phyloP scores from a whole-genome alignment of 2,329 filamentous ascomycete genomes.

The Ascochyta fabae region DNA sequence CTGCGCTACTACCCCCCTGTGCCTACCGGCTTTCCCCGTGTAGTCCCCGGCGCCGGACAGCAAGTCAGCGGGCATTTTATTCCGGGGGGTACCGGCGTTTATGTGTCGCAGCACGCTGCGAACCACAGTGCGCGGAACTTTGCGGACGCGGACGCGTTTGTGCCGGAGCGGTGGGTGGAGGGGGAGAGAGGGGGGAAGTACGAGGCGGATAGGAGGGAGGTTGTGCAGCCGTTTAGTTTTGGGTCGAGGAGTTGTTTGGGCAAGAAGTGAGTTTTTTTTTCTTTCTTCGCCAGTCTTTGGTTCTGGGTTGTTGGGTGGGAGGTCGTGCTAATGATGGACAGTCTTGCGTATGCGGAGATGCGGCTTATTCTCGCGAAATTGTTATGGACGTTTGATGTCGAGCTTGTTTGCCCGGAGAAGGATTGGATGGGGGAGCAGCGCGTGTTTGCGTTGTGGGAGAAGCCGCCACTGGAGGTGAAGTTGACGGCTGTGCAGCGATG shows the following conservation, averaged over 20 bases:
- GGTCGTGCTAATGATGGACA: constrained; percentile 1
- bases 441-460: constrained; percentile 44
- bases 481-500: constrained; percentile 30
- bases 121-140: constrained; percentile 41
- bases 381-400: constrained; percentile 34
- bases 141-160: constrained; percentile 31
- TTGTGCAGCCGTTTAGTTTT: constrained; percentile 37
- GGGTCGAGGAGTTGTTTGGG: constrained; percentile 39
- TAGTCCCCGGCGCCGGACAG: constrained; percentile 33
- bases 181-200: constrained; percentile 32
- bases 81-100: constrained; percentile 34
- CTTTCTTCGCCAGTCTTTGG: constrained; percentile 17
- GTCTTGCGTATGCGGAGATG: constrained; percentile 37
- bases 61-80: constrained; percentile 36
- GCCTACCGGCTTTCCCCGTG: constrained; percentile 38
- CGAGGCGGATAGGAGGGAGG: constrained; percentile 39
- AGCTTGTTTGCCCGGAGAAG: constrained; percentile 24
- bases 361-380: constrained; percentile 37
- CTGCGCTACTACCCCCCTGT: constrained; percentile 39
- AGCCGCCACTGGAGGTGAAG: constrained; percentile 35
- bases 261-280: constrained; percentile 40
- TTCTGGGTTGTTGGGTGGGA: too few species aligned
- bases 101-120: constrained; percentile 40
- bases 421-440: constrained; percentile 51
- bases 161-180: constrained; percentile 49